Evolutionary conservation across 73 alveolate genomes (phyloP), one percentile per base, ranked within the genome.

Genomic region (Blepharisma japonicum): DNA sequence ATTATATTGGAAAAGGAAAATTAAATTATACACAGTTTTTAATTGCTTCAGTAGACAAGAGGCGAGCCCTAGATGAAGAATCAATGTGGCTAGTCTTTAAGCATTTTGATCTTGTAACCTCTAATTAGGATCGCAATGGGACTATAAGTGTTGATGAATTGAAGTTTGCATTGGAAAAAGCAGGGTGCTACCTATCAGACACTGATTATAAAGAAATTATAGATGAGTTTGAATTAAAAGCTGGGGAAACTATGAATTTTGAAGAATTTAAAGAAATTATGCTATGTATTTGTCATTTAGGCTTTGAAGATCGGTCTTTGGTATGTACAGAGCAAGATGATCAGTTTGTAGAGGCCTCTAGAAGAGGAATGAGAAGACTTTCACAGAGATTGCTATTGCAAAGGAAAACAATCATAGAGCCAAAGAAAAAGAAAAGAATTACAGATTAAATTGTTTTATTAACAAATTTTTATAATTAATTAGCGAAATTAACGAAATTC

Each of bases 11-110:
- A 9, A 83, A 83, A 77, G 85, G 79, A n/a, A 83, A 78, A 78
- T 46, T 83, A 5, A 83, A 83, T 42, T 83, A 83, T 55, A 32
- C 83, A 9, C 86, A 83, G 45, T 83, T 83, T 68, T 7, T 83
- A 7, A 81, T 83, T 39, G 90, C 86, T 6, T 48, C 90, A 20
- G 9, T 83, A 0, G 48, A 80, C 5, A 68, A 45, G 6, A 78
- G 48, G 55, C 45, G 32, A 32, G 39, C 38, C 6, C 14, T 83
- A 0, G 78, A 77, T 14, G 86, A 83, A 38, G 71, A 82, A n/a
- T 56, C 55, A 48, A 25, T 83, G 18, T 56, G 49, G 46, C 25
- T 42, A 6, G 68, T 78, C 2, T 83, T 83, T 55, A 83, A 79
- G 45, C 66, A 14, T 8, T 83, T 83, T 68, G 74, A 61, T 25